Percentiles rank a stretch among this genome's conserved stretches.
Evolutionary conservation across 257 asterid genomes (phyloP).

Genomic region (Mentha longifolia): DNA sequence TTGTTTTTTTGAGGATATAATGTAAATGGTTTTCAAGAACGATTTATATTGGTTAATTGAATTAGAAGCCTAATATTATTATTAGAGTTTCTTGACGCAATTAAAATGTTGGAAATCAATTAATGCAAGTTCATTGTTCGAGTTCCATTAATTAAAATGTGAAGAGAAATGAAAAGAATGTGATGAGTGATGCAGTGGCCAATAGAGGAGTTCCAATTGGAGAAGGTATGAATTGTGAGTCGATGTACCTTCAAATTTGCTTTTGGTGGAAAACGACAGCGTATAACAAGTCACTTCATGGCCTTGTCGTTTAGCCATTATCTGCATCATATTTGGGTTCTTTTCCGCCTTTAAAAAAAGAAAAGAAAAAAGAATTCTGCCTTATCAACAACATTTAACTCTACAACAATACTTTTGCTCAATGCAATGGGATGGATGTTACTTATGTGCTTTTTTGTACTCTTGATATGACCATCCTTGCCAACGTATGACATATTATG

Average conservation of each 20-base stretch:
- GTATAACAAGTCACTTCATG: conserved; percentile 20
- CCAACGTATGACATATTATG: too few relatives aligned
- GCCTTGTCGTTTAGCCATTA: conserved; percentile 20
- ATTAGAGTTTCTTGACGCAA: neutral
- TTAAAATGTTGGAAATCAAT: neutral
- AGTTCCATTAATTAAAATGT: neutral
- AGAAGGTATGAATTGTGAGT: conserved; percentile 20
- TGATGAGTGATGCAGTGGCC: neutral
- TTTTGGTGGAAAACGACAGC: conserved; percentile 41
- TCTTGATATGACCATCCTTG: too few relatives aligned
- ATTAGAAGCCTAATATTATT: too few relatives aligned
- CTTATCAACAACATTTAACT: neutral
- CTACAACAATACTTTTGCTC: neutral
- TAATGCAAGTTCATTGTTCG: neutral
- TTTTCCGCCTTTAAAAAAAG: neutral
- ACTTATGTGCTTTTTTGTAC: neutral
- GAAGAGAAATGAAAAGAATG: neutral
- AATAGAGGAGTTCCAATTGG: neutral
- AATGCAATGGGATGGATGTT: neutral
- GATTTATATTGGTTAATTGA: too few relatives aligned
- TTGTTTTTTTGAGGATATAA: too few relatives aligned
- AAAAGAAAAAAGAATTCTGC: neutral
- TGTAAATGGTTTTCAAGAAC: too few relatives aligned
- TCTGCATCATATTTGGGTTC: neutral
- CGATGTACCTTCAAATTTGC: conserved; percentile 34